Evolutionary conservation across 2,329 filamentous ascomycete species (phyloP).

Genomic region (Pleomassaria siparia): DNA sequence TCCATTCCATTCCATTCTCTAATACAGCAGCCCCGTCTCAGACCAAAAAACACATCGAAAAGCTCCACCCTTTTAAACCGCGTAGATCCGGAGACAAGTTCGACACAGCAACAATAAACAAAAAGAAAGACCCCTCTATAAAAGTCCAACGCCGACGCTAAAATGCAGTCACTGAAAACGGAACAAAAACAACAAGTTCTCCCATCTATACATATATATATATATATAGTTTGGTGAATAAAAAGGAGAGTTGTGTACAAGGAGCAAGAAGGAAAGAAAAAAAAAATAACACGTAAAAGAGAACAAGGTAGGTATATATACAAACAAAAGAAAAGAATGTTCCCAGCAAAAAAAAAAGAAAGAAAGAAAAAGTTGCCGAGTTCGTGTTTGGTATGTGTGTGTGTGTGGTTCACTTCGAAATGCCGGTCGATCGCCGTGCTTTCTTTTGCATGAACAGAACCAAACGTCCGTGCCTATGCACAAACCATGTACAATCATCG

Average conservation of each 20-base stretch:
- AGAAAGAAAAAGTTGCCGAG: background rate
- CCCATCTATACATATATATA: too few relatives aligned
- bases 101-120: too few relatives aligned
- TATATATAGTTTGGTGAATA: too few relatives aligned
- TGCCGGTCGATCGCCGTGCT: background rate
- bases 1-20: background rate
- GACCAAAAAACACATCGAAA: background rate
- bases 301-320: background rate
- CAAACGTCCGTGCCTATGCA: background rate
- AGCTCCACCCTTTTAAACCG: background rate
- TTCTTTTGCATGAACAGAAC: background rate
- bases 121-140: background rate
- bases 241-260: too few relatives aligned
- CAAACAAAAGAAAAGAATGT: background rate
- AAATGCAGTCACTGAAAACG: background rate
- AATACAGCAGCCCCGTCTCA: background rate
- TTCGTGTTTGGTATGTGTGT: background rate
- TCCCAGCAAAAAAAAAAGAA: background rate
- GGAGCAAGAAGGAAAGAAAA: background rate
- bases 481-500: background rate
- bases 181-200: background rate
- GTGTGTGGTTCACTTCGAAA: background rate
- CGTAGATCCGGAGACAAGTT: background rate
- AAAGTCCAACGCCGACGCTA: conserved; percentile 3
- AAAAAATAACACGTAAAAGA: background rate